Evolutionary conservation across 305 asterid genomes (phyloP).

Genomic region (Solanum hybrid): DNA sequence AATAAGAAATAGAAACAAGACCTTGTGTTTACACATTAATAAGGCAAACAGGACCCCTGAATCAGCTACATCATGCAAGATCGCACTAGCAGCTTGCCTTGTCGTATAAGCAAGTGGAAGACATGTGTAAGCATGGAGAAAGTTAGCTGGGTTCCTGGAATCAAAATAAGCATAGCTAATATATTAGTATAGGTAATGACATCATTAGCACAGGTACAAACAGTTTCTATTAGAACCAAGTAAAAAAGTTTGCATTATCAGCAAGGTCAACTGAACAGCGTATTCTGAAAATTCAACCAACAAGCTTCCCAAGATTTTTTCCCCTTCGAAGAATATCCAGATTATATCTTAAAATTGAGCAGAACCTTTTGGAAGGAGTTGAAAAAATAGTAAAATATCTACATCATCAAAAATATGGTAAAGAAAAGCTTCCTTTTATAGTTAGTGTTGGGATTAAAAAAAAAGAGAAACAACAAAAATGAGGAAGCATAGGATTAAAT

Average conservation of each 20-base stretch:
- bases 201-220: not conserved
- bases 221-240: not conserved
- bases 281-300: not conserved
- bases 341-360: not conserved
- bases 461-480: not conserved
- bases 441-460: not conserved
- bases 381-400: not conserved
- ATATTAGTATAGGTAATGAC: not conserved
- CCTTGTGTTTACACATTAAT: conserved; percentile 96
- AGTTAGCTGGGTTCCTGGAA: conserved; percentile 91
- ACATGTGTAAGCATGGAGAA: conserved; percentile 95
- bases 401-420: not conserved
- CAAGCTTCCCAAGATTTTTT: not conserved
- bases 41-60: conserved; percentile 88
- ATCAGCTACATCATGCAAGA: conserved; percentile 86
- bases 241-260: not conserved
- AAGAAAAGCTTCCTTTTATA: not conserved
- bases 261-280: not conserved
- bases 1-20: conserved; percentile 13
- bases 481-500: not conserved
- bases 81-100: conserved; percentile 92
- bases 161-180: conserved; percentile 6
- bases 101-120: conserved; percentile 81
- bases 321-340: not conserved
- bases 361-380: not conserved